These are phyloP conservation scores for Halophytophthora batemanensis DNA, from an alignment of 352 stramenopile genomes.

Conservation along the genomic window DNA sequence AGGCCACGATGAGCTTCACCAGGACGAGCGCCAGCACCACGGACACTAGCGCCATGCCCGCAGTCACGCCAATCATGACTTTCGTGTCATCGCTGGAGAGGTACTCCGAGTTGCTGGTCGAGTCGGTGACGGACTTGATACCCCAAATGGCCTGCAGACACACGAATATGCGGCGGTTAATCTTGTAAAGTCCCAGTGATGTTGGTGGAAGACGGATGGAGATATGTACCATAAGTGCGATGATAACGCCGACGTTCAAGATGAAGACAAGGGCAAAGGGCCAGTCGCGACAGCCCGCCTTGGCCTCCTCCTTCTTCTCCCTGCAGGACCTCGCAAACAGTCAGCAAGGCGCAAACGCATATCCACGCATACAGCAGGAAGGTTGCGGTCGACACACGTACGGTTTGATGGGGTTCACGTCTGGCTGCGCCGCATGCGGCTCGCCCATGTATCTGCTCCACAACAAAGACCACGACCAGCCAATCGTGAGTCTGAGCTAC, in stretches of 20 bases:
- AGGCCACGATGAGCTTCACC: conserved; percentile 80
- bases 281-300: conserved; percentile 60
- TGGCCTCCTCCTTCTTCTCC: conserved; percentile 25
- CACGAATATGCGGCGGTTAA: not conserved
- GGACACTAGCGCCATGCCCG: conserved; percentile 54
- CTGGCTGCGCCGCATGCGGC: conserved; percentile 28
- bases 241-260: conserved; percentile 71
- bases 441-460: conserved; percentile 34
- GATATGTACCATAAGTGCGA: conserved; percentile 43
- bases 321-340: conserved; percentile 13
- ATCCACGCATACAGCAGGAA: not conserved
- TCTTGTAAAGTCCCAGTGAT: not conserved
- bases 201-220: not conserved
- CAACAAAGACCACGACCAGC: not conserved
- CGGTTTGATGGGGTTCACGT: conserved; percentile 70
- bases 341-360: conserved; percentile 1
- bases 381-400: conserved; percentile 22
- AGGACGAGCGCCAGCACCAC: conserved; percentile 58
- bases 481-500: not conserved
- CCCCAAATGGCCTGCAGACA: conserved; percentile 47
- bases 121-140: conserved; percentile 53
- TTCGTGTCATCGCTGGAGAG: conserved; percentile 62
- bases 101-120: conserved; percentile 34
- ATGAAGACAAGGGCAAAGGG: conserved; percentile 81
- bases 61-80: conserved; percentile 47